Conservation (phyloP, 2,329 filamentous ascomycete species). For the Cladosporium sp. region DNA sequence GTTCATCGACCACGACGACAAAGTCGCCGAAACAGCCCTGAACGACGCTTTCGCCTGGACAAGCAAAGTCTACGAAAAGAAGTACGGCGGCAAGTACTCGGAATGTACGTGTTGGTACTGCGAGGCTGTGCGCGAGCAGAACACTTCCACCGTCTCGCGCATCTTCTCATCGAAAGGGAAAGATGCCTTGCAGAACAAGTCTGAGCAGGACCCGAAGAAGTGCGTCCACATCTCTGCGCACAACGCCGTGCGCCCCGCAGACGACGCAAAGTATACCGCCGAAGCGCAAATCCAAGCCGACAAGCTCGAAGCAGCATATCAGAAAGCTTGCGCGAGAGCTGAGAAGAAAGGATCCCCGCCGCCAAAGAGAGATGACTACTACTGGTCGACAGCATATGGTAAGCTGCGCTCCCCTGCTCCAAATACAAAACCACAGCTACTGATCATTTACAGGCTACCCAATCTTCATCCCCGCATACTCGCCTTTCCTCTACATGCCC, state of each 20-base stretch:
- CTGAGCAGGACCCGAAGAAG: slow-evolving; percentile 50
- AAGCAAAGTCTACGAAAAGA: slow-evolving; percentile 62
- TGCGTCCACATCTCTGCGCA: slow-evolving; percentile 71
- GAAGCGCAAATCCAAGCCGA: slow-evolving; percentile 28
- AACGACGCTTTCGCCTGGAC: slow-evolving; percentile 69
- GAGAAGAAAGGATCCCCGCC: slow-evolving; percentile 34
- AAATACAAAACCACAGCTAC: slow-evolving; percentile 36
- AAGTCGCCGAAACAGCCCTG: slow-evolving; percentile 66
- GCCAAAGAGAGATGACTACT: slow-evolving; percentile 35
- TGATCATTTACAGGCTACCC: slow-evolving; percentile 32
- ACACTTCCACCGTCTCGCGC: slow-evolving; percentile 46
- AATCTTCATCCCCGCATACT: slow-evolving; percentile 38
- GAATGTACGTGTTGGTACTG: slow-evolving; percentile 84
- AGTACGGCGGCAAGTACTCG: slow-evolving; percentile 63
- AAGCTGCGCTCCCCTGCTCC: not conserved
- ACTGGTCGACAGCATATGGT: slow-evolving; percentile 41
- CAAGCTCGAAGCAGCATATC: slow-evolving; percentile 55
- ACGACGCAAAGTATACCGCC: slow-evolving; percentile 22
- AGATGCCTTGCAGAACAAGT: slow-evolving; percentile 33
- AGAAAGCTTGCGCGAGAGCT: slow-evolving; percentile 36
- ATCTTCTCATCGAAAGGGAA: slow-evolving; percentile 41
- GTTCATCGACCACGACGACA: slow-evolving; percentile 81
- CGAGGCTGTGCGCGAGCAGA: slow-evolving; percentile 61
- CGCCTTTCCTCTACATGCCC: slow-evolving; percentile 42
- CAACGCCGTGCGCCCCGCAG: slow-evolving; percentile 54